Evolutionary conservation across 768 basidiomycete species (phyloP).

Genomic region (Agrocybe pediades): DNA sequence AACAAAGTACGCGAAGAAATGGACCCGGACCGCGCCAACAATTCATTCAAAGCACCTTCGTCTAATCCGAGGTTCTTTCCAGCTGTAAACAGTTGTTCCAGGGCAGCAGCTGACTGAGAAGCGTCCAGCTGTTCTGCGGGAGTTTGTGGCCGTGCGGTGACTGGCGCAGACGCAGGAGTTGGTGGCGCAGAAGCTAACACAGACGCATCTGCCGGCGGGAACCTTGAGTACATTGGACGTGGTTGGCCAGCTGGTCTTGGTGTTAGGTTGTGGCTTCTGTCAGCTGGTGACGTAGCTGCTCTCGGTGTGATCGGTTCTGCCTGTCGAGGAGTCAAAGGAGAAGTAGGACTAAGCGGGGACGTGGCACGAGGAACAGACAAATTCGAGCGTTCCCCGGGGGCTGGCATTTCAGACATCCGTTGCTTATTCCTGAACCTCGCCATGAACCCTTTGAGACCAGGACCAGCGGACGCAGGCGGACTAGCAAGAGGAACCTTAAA

Average conservation of each 20-base stretch:
- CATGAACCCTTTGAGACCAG: constrained; percentile 81
- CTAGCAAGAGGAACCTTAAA: constrained; percentile 57
- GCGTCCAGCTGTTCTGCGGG: constrained; percentile 17
- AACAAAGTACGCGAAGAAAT: constrained; percentile 47
- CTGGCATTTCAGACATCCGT: constrained; percentile 33
- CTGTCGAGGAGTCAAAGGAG: constrained; percentile 29
- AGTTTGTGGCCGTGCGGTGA: constrained; percentile 4
- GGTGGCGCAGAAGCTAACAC: constrained; percentile 13
- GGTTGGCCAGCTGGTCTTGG: constrained; percentile 21
- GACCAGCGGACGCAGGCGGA: constrained; percentile 72
- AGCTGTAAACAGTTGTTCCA: constrained; percentile 76
- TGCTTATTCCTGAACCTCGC: constrained; percentile 68
- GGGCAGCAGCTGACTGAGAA: constrained; percentile 43
- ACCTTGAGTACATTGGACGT: constrained; percentile 31
- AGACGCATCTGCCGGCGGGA: constrained; percentile 30
- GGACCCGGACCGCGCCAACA: constrained; percentile 73
- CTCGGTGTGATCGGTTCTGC: constrained; percentile 20
- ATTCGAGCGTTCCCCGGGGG: constrained; percentile 24
- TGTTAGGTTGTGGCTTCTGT: constrained; percentile 14
- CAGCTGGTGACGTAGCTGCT: constrained; percentile 9
- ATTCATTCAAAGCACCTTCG: constrained; percentile 66
- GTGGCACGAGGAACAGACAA: constrained; percentile 31
- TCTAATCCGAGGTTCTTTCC: constrained; percentile 77
- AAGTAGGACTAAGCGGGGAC: constrained; percentile 24
- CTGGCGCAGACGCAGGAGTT: constrained; percentile 6